Conservation (phyloP, 257 asterid species). For the Solanum appendiculatum region DNA sequence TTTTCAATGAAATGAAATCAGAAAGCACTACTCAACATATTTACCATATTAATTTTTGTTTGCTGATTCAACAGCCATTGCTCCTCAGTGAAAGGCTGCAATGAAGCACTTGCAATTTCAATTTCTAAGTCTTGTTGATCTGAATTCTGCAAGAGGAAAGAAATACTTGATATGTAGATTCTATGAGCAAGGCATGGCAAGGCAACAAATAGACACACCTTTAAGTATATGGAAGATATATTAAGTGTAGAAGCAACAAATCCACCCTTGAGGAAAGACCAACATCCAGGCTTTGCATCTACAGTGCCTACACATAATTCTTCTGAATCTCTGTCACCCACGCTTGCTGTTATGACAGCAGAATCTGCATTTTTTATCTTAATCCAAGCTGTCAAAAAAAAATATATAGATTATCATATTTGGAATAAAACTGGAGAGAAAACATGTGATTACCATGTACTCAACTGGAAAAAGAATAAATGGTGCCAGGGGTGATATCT, state of each 20-base stretch:
- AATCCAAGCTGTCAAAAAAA: slow-evolving; percentile 49
- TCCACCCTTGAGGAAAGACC: slow-evolving; percentile 83
- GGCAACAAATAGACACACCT: slow-evolving; percentile 9
- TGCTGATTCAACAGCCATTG: slow-evolving; percentile 23
- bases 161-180: not conserved
- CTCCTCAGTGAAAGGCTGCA: slow-evolving; percentile 24
- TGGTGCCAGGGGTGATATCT: slow-evolving; percentile 27
- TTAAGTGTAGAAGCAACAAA: slow-evolving; percentile 35
- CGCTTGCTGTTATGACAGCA: slow-evolving; percentile 31
- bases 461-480: slow-evolving; percentile 62
- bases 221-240: slow-evolving; percentile 27
- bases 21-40: not conserved
- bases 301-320: slow-evolving; percentile 53
- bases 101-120: slow-evolving; percentile 11
- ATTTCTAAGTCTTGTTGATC: slow-evolving; percentile 10
- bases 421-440: not conserved
- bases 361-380: slow-evolving; percentile 28
- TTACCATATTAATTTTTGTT: slow-evolving; percentile 14
- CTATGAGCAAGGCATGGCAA: not conserved
- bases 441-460: not conserved
- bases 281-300: slow-evolving; percentile 51
- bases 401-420: not conserved
- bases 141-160: not conserved
- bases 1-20: not conserved
- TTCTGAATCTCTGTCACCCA: slow-evolving; percentile 20